Percentiles rank a stretch among this genome's conserved stretches.
Evolutionary conservation across 345 rosid species (phyloP).

Genomic region (Sapria himalayana): DNA sequence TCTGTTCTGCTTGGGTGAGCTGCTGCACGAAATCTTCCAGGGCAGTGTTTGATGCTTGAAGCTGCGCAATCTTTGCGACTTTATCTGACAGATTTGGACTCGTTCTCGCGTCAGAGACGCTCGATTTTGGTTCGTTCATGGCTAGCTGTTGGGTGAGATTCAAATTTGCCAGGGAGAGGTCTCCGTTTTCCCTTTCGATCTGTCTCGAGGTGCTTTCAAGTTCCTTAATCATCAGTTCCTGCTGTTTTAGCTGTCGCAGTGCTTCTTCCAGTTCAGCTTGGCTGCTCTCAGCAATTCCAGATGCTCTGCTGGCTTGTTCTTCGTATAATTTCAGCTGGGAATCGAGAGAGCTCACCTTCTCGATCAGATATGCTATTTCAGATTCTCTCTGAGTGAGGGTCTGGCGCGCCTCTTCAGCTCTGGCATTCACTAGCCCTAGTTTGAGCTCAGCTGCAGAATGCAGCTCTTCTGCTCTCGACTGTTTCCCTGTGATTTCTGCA

Average conservation of each 20-base stretch:
- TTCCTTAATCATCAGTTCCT: constrained; percentile 47
- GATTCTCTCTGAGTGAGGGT: constrained; percentile 29
- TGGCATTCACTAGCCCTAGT: constrained; percentile 17
- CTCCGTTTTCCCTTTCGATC: constrained; percentile 55
- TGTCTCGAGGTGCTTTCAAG: constrained; percentile 29
- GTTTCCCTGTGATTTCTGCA: constrained; percentile 33
- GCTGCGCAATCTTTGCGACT: constrained; percentile 39
- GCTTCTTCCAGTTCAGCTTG: constrained; percentile 51
- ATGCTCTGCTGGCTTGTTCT: constrained; percentile 37
- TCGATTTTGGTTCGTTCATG: constrained; percentile 31
- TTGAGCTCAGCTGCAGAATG: constrained; percentile 26
- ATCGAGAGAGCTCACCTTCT: constrained; percentile 36
- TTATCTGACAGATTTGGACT: constrained; percentile 33
- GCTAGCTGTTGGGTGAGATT: constrained; percentile 60
- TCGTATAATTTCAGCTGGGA: constrained; percentile 30
- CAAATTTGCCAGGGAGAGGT: constrained; percentile 58
- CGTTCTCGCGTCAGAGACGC: constrained; percentile 32
- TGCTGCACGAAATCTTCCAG: constrained; percentile 40
- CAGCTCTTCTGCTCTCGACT: constrained; percentile 29
- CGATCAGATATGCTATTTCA: constrained; percentile 36
- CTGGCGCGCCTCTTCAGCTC: constrained; percentile 33
- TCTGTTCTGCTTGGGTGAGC: constrained; percentile 43
- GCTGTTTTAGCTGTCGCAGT: constrained; percentile 26
- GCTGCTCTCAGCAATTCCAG: constrained; percentile 27
- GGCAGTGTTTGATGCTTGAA: constrained; percentile 34